Conservation (phyloP, 306 rosid genomes). For the Pyrus bretschneideri region DNA sequence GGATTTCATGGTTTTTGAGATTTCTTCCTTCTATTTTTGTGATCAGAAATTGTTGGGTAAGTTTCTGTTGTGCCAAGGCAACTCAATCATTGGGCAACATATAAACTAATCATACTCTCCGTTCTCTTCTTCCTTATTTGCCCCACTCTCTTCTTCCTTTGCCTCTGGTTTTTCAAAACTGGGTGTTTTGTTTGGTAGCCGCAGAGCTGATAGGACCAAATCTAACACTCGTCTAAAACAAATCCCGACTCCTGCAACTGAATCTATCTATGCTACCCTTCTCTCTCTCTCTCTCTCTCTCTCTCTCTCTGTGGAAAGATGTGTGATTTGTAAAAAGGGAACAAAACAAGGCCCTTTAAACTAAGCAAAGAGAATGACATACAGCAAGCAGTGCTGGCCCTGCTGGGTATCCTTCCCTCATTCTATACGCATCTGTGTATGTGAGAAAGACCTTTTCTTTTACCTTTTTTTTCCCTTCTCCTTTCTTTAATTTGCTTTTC, state of each 20-base stretch:
- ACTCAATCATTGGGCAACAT: constrained; percentile 48
- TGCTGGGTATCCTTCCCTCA: constrained; percentile 46
- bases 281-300: background rate
- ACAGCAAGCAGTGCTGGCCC: constrained; percentile 38
- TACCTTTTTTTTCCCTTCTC: constrained; percentile 30
- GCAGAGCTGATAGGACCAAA: constrained; percentile 30
- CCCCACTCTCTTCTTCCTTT: background rate
- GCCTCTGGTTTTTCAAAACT: constrained; percentile 22
- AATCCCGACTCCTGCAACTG: constrained; percentile 40
- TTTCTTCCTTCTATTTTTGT: background rate
- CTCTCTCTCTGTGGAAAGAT: constrained; percentile 18
- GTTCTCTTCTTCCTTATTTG: background rate
- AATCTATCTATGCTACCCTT: constrained; percentile 16
- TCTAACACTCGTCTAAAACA: constrained; percentile 25
- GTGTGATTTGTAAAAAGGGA: constrained; percentile 25
- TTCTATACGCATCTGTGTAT: constrained; percentile 80
- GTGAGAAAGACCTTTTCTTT: constrained; percentile 66
- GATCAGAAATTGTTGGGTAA: constrained; percentile 28
- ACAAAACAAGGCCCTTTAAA: constrained; percentile 57
- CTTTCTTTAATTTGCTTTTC: constrained; percentile 11
- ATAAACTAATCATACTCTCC: constrained; percentile 33
- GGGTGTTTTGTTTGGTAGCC: constrained; percentile 29
- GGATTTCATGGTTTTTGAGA: constrained; percentile 39
- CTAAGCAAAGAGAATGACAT: constrained; percentile 70
- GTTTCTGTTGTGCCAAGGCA: constrained; percentile 20